Evolutionary conservation across 805 yeast species (phyloP).

Genomic region (Schwanniomyces pseudopolymorphus): DNA sequence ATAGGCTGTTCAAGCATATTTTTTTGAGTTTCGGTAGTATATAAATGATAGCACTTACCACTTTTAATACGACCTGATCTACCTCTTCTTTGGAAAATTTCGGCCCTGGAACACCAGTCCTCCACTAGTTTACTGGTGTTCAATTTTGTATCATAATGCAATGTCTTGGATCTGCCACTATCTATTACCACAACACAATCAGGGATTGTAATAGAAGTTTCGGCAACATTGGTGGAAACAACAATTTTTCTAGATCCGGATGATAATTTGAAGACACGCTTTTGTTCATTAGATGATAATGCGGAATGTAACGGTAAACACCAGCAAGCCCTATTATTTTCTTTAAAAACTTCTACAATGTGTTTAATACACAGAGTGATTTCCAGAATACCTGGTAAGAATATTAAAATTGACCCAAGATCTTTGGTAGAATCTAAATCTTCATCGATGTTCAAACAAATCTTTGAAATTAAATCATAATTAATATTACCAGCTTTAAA

Average conservation of each 20-base stretch:
- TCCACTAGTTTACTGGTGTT: conserved; percentile 75
- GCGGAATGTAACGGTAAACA: conserved; percentile 88
- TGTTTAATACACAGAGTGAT: conserved; percentile 64
- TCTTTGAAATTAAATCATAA: conserved; percentile 63
- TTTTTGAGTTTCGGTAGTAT: conserved; percentile 55
- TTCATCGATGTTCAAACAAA: conserved; percentile 54
- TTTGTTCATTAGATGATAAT: conserved; percentile 77
- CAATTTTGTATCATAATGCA: conserved; percentile 64
- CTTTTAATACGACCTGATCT: conserved; percentile 94
- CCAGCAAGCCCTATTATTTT: conserved; percentile 19
- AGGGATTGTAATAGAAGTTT: conserved; percentile 93
- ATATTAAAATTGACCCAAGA: conserved; percentile 76
- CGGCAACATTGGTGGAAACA: conserved; percentile 92
- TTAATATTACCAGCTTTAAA: conserved; percentile 70
- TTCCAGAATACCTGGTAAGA: conserved; percentile 90
- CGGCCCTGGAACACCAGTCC: conserved; percentile 87
- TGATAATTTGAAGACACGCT: conserved; percentile 62
- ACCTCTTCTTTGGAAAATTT: conserved; percentile 88
- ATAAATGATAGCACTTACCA: conserved; percentile 82
- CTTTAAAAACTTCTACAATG: conserved; percentile 17
- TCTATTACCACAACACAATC: conserved; percentile 93
- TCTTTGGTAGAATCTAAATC: conserved; percentile 42
- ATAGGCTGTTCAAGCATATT: conserved; percentile 70
- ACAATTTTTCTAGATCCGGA: conserved; percentile 73
- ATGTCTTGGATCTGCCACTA: conserved; percentile 79